Percentiles rank a stretch among this genome's conserved stretches.
phyloP scores from a whole-genome alignment of 2,329 filamentous ascomycete genomes.

The Aspergillus pseudoterreus region DNA sequence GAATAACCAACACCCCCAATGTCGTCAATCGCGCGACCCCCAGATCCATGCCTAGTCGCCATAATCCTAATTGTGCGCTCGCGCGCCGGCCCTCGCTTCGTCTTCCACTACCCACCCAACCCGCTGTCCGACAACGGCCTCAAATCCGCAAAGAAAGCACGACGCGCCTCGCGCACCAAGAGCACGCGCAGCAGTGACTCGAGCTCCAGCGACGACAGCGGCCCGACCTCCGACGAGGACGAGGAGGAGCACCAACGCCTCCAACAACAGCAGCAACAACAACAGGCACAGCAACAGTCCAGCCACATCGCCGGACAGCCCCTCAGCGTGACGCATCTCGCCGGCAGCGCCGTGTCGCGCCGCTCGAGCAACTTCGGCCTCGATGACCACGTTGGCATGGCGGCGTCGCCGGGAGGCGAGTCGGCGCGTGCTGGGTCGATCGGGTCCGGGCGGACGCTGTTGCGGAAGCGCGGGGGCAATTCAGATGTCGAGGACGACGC shows the following conservation, averaged over 20 bases:
- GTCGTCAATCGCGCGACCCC: slow-evolving; percentile 46
- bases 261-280: slow-evolving; percentile 3
- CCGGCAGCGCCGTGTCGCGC: slow-evolving; percentile 21
- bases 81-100: slow-evolving; percentile 73
- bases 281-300: background rate
- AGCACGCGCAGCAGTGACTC: slow-evolving; percentile 35
- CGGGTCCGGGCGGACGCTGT: slow-evolving; percentile 27
- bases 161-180: slow-evolving; percentile 32
- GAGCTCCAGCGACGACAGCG: slow-evolving; percentile 36
- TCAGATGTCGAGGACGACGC: slow-evolving; percentile 34
- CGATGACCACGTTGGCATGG: slow-evolving; percentile 25
- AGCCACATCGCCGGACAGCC: background rate
- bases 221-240: slow-evolving; percentile 38
- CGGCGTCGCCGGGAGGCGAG: slow-evolving; percentile 28
- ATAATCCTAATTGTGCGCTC: slow-evolving; percentile 73
- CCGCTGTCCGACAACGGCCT: slow-evolving; percentile 40
- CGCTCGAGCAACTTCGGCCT: slow-evolving; percentile 32
- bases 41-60: slow-evolving; percentile 59
- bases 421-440: slow-evolving; percentile 31
- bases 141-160: slow-evolving; percentile 31
- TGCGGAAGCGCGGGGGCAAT: slow-evolving; percentile 26
- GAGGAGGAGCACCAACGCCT: slow-evolving; percentile 28
- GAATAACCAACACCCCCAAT: slow-evolving; percentile 24
- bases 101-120: slow-evolving; percentile 79
- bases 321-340: slow-evolving; percentile 15